These are phyloP conservation scores for Aspergillus sp. DNA, from an alignment of 2,329 filamentous ascomycete species.

Conservation along the genomic window DNA sequence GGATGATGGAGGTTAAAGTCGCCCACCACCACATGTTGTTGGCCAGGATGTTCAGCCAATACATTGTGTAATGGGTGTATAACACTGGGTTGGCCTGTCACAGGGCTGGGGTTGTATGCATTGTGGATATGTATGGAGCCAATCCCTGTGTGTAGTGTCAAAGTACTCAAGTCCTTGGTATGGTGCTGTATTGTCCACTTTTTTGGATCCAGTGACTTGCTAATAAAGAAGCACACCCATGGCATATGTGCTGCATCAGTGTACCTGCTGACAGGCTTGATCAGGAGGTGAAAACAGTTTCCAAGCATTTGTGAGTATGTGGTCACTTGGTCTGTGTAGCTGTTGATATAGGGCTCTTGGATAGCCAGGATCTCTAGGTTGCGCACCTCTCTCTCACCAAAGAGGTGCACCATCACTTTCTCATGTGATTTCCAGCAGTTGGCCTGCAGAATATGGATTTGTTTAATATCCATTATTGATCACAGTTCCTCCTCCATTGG, in stretches of 20 bases:
- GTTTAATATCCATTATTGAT: neutral
- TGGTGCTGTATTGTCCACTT: conserved; percentile 10
- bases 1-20: conserved; percentile 6
- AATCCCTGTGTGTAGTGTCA: conserved; percentile 1
- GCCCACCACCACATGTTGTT: conserved; percentile 1
- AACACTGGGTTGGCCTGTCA: neutral
- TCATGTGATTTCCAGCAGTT: conserved; percentile 1
- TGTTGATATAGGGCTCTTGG: conserved; percentile 3
- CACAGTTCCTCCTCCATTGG: neutral
- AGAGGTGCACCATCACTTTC: conserved; percentile 5
- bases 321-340: conserved; percentile 1
- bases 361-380: conserved; percentile 5
- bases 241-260: conserved; percentile 1
- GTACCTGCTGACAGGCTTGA: neutral
- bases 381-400: conserved; percentile 2
- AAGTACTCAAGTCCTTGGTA: conserved; percentile 12
- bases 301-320: conserved; percentile 3
- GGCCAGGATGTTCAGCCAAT: neutral
- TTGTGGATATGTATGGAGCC: conserved; percentile 10
- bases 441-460: neutral
- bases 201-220: conserved; percentile 14
- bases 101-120: conserved; percentile 11
- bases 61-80: neutral
- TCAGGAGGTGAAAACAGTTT: conserved; percentile 1
- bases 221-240: conserved; percentile 19